Base-by-base conservation (phyloP, 768 basidiomycete genomes). In the Phaffia australis region DNA sequence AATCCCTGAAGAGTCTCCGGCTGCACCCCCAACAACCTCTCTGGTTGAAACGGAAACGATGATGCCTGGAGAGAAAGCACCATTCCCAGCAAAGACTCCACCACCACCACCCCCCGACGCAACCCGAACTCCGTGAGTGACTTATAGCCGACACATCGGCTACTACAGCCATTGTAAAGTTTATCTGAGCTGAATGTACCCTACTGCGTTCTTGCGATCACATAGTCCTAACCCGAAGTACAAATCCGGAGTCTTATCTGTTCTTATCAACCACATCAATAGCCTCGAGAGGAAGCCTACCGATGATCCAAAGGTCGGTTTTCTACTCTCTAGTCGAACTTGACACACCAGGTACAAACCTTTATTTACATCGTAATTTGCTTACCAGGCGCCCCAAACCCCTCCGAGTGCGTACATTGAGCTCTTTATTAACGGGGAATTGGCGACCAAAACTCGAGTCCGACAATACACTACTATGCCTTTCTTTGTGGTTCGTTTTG, bases 391-490 rank as follows among this genome's bases (percentile, higher is more conserved):
- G 35, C 35, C 35, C 35, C 35, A 79, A 56, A 84, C 86, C 71
- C 75, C 88, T 27, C 87, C 87, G 1, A 83, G 82, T 64, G 78
- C 82, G 0, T 87, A 77, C 63, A 85, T 85, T 73, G 81, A 81
- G 66, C 75, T 82, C 63, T 71, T 81, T 62, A 72, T 84, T 69
- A 83, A 83, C 72, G 82, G 83, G 69, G 81, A 83, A 64, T 27
- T 74, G 9, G 52, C 70, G 58, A 72, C 56, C 67, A 60, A 55
- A 50, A 23, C 54, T 30, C 50, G 50, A 27, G 62, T 63, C 35
- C 35, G 35, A 42, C 35, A 42, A 70, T 81, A 81, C 73, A 77
- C 79, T 14, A 77, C 77, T 47, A 81, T 80, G 77, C 82, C 82
- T 0, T 83, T 79, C 77, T 83, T 79, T 65, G 35, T 81, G 66